Base-by-base conservation (phyloP, 148 eudicot species). In the Silene uniflora region DNA sequence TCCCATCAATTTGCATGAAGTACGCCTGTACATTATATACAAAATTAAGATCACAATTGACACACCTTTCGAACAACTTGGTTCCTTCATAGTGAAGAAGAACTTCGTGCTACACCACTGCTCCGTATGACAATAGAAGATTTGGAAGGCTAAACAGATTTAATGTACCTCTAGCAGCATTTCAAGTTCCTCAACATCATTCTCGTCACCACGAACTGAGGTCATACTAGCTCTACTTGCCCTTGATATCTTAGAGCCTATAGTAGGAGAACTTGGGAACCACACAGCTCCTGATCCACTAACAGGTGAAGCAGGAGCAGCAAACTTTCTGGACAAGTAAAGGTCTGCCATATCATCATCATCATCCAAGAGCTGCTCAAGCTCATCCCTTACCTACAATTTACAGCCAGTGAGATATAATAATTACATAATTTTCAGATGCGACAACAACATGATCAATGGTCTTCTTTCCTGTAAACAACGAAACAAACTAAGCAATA, bases 331-430 rank as follows among this genome's bases (percentile, higher is more conserved):
- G 14, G 94, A 88, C 81, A 90, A 81, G 84, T 90, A 90, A 39
- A 90, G 91, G 73, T 90, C 94, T 9, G 89, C 91, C 94, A 90
- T 90, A 73, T 90, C 94, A 70, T 85, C 94, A 49, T 90, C 91
- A 73, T 90, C 94, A 72, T 90, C 94, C 69, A 90, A 81, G 58
- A 90, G 88, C 77, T 88, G 94, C 75, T 90, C 91, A 73, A 90
- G 91, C 79, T 90, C 94, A 81, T 90, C 94, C 68, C 94, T 86
- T 69, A 90, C 94, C 93, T 90, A 82, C 75, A 80, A 75, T 7
- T 46, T 69, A 69, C n/a, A 22, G 16, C 32, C 39, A 62, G 44
- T 9, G n/a, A 67, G 55, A 58, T 16, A 61, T 64, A 7, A 25
- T 65, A 16, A 32, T 49, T 35, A 46, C 49, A 59, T 67, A 39